phyloP scores from a whole-genome alignment of 1,139 yeast species.

The Meyerozyma elateridarum region DNA sequence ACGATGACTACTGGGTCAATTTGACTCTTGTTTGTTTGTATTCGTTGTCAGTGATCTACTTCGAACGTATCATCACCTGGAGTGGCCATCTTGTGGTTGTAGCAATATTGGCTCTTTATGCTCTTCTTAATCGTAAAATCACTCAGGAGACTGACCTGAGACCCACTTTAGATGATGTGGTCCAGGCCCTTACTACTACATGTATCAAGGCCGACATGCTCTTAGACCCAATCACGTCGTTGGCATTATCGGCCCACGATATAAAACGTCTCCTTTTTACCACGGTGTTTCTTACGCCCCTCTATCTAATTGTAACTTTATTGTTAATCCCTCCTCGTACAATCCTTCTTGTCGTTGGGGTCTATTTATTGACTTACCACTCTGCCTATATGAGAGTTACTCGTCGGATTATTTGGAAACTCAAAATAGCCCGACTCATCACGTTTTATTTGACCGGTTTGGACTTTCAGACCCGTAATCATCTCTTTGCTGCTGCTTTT shows the following conservation, averaged over 20 bases:
- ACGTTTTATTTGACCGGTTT: conserved; percentile 84
- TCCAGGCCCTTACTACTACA: conserved; percentile 73
- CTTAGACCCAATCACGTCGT: conserved; percentile 68
- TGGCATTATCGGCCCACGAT: conserved; percentile 71
- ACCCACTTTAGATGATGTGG: conserved; percentile 85
- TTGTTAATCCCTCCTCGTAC: conserved; percentile 68
- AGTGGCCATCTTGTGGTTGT: conserved; percentile 78
- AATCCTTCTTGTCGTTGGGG: conserved; percentile 56
- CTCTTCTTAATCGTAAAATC: conserved; percentile 50
- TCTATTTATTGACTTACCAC: conserved; percentile 74
- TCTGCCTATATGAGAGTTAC: conserved; percentile 80
- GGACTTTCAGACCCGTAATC: conserved; percentile 57
- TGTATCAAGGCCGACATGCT: conserved; percentile 74
- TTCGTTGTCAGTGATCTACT: conserved; percentile 62
- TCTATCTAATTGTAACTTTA: conserved; percentile 65
- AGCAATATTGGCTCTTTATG: conserved; percentile 60
- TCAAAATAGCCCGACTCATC: conserved; percentile 62
- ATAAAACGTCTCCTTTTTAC: conserved; percentile 76
- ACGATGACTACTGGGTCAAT: conserved; percentile 77
- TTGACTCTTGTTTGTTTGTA: conserved; percentile 56
- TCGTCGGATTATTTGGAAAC: conserved; percentile 78
- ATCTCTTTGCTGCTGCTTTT: conserved; percentile 51
- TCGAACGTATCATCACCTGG: conserved; percentile 68
- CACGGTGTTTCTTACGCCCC: conserved; percentile 78
- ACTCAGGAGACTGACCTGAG: conserved; percentile 53